Conservation (phyloP, 805 yeast genomes). For the Cyberlindnera nakhonratchasimensis region DNA sequence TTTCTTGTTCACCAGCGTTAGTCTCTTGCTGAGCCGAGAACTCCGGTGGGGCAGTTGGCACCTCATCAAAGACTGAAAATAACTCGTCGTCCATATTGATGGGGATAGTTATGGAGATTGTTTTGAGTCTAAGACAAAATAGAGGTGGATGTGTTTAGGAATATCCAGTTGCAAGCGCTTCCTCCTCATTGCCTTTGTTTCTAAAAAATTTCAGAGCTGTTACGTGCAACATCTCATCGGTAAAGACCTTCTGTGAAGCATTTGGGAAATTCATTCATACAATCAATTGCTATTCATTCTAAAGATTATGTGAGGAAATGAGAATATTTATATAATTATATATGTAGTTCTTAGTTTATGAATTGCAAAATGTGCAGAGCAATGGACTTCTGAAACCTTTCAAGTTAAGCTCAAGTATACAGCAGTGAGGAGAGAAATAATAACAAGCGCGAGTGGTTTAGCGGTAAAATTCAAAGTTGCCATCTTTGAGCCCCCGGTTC, state of each 20-base stretch:
- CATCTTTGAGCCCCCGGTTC: conserved; percentile 59
- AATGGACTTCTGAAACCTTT: too few relatives aligned
- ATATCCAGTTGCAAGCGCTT: not conserved
- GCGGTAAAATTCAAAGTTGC: conserved; percentile 56
- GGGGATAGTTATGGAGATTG: not conserved
- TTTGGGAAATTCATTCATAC: not conserved
- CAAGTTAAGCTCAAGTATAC: too few relatives aligned
- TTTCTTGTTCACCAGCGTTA: conserved; percentile 7
- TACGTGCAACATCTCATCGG: conserved; percentile 13
- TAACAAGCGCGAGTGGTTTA: conserved; percentile 47
- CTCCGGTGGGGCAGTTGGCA: conserved; percentile 36
- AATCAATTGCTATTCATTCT: too few relatives aligned
- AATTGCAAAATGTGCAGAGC: not conserved
- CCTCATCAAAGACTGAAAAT: conserved; percentile 60
- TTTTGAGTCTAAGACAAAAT: not conserved
- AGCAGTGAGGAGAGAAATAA: not conserved
- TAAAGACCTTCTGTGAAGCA: not conserved
- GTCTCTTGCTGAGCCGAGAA: conserved; percentile 9
- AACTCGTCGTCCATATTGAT: conserved; percentile 43
- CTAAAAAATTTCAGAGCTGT: conserved; percentile 11
- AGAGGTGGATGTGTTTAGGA: not conserved
- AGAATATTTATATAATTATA: not conserved
- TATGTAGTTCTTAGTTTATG: not conserved
- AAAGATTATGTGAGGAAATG: too few relatives aligned
- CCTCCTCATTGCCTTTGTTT: not conserved